Base-by-base conservation (phyloP, 176 grass and related monocot species). In the Ensete glaucum region DNA sequence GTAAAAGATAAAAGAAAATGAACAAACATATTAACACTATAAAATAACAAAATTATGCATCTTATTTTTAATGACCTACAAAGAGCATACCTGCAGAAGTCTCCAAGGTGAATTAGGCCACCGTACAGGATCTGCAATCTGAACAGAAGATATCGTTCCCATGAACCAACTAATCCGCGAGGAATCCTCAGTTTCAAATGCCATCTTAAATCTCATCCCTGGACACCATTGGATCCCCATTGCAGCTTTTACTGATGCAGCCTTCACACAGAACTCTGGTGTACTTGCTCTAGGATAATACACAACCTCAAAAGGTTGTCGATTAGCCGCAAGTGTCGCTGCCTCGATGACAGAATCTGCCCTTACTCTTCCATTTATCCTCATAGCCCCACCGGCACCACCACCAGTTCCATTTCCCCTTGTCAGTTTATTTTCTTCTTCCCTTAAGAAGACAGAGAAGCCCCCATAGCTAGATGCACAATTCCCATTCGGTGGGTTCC, bases 371-470 rank as follows among this genome's bases (percentile, higher is more conserved):
- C 59, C 48, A 15, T 14, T 65, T n/a, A 60, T 21, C 75, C 75
- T 77, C 75, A 65, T 24, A 26, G 11, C n/a, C 5, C 48, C 48
- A 59, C 73, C 26, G 60, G 73, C 43, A 75, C 14, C 43, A 17
- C 73, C 54, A 65, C 75, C 59, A 77, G 66, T 77, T 19, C 59
- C 75, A 77, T 77, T 77, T 51, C 75, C 60, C 48, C 75, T 64
- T n/a, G 66, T 24, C 62, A 82, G 52, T 64, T 86, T 86, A 72
- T 85, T 82, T 15, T 96, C 93, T 13, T 88, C 87, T 0, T 77
- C 90, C 55, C 90, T 81, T 11, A 92, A 24, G 71, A 92, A 90
- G 80, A 92, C 84, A 81, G 89, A 86, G 78, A 91, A 95, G 0
- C 86, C 86, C 0, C 81, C 86, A 76, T 91, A 91, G 58, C 62